Conservation (phyloP, 108 stramenopile species). For the Halocafeteria seosinensis region DNA sequence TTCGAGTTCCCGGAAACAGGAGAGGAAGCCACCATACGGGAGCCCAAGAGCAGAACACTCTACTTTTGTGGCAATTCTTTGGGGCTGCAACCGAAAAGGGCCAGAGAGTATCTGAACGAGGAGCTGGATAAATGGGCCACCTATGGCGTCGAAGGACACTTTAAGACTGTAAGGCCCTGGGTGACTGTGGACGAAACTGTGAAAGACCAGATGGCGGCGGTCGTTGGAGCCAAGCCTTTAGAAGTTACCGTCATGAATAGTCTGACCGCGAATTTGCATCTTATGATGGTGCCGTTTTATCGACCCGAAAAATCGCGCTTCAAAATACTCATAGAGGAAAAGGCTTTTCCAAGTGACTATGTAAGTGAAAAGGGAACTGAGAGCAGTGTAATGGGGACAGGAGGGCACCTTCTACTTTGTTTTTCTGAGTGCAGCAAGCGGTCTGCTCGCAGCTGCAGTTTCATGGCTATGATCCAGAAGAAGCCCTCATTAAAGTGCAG, state of each 20-base stretch:
- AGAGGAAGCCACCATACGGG: not conserved
- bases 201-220: constrained; percentile 3
- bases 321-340: constrained; percentile 22
- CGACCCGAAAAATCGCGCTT: constrained; percentile 7
- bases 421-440: no score
- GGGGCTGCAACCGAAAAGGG: constrained; percentile 18
- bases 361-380: no score
- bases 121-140: constrained; percentile 22
- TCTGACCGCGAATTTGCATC: constrained; percentile 26
- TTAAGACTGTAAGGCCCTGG: constrained; percentile 8
- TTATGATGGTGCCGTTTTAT: constrained; percentile 28
- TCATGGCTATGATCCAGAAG: constrained; percentile 14
- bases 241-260: constrained; percentile 29
- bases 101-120: not conserved
- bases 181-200: constrained; percentile 16
- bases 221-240: constrained; percentile 18
- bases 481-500: not conserved
- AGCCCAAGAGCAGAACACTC: not conserved
- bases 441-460: constrained; percentile 13
- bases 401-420: no score
- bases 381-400: no score
- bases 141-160: constrained; percentile 26
- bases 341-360: constrained; percentile 26
- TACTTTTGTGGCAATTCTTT: constrained; percentile 26
- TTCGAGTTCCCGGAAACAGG: constrained; percentile 6